A percentile compares a stretch with the other conserved stretches of the same genome.
Evolutionary conservation across 208 protist genomes (phyloP).

Genomic region (Acanthamoeba divionensis): DNA sequence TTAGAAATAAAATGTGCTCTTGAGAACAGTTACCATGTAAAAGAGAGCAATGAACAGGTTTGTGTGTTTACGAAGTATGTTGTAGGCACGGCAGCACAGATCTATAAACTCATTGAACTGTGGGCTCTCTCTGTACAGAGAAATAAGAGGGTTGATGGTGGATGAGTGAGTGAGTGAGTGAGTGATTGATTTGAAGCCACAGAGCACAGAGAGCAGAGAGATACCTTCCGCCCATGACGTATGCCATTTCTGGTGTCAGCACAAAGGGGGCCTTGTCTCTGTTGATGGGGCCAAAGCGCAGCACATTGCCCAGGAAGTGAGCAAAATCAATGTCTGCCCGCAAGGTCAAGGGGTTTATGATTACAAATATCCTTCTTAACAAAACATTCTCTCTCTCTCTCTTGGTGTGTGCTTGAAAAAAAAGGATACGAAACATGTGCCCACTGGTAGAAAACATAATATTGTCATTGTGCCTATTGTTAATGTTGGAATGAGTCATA

Average conservation of each 20-base stretch:
- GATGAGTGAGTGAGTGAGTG: too few relatives aligned
- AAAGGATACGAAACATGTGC: slow-evolving; percentile 77
- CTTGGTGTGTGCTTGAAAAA: background rate
- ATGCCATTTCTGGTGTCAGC: slow-evolving; percentile 82
- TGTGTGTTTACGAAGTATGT: slow-evolving; percentile 73
- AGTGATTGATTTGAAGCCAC: too few relatives aligned
- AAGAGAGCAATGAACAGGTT: slow-evolving; percentile 85
- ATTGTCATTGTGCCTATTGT: slow-evolving; percentile 80
- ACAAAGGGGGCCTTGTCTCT: slow-evolving; percentile 77
- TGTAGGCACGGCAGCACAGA: slow-evolving; percentile 74
- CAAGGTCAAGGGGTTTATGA: background rate
- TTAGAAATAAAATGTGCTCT: background rate
- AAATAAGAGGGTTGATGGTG: too few relatives aligned
- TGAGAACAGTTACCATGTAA: slow-evolving; percentile 60
- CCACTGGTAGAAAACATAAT: slow-evolving; percentile 81
- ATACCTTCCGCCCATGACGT: slow-evolving; percentile 83
- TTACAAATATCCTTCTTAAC: too few relatives aligned
- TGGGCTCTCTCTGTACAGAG: background rate
- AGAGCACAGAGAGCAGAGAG: too few relatives aligned
- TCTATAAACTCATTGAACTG: slow-evolving; percentile 73
- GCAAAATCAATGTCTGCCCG: slow-evolving; percentile 86
- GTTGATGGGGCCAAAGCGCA: background rate
- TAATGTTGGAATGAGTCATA: background rate
- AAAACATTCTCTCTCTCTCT: background rate
- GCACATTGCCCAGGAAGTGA: slow-evolving; percentile 86